A percentile compares a stretch with the other conserved stretches of the same genome.
Conservation (phyloP, 306 rosid species). For the Prunus salicina region DNA sequence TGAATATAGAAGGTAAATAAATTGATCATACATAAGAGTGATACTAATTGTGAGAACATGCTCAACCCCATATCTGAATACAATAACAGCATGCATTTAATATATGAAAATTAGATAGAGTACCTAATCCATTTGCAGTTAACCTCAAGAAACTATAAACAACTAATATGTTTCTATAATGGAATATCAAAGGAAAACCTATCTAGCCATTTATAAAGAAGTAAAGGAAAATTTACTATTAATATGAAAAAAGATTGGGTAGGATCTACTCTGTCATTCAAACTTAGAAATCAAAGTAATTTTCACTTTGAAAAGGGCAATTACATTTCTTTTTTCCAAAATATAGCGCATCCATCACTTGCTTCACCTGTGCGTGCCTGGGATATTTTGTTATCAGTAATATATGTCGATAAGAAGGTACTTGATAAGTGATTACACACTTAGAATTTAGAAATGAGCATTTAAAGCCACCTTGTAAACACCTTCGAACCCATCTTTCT, state of each 20-base stretch:
- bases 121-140: not conserved
- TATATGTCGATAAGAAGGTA: slow-evolving; percentile 10
- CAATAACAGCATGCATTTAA: not conserved
- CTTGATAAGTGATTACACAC: slow-evolving; percentile 3
- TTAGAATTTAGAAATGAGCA: slow-evolving; percentile 13
- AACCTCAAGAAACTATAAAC: not conserved
- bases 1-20: not conserved
- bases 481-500: slow-evolving; percentile 72
- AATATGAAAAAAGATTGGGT: not conserved
- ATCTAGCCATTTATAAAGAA: not conserved
- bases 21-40: not conserved
- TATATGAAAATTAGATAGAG: not conserved
- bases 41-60: not conserved
- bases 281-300: not conserved
- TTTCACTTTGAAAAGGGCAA: slow-evolving; percentile 15
- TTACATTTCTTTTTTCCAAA: slow-evolving; percentile 85
- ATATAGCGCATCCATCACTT: slow-evolving; percentile 84
- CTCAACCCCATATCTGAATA: not conserved
- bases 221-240: not conserved
- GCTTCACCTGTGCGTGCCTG: slow-evolving; percentile 93
- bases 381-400: slow-evolving; percentile 22
- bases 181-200: not conserved
- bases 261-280: not conserved
- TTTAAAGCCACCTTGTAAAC: slow-evolving; percentile 64
- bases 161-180: not conserved